Base-by-base conservation (phyloP, 1,284 basidiomycete species). In the Fomes fomentarius region DNA sequence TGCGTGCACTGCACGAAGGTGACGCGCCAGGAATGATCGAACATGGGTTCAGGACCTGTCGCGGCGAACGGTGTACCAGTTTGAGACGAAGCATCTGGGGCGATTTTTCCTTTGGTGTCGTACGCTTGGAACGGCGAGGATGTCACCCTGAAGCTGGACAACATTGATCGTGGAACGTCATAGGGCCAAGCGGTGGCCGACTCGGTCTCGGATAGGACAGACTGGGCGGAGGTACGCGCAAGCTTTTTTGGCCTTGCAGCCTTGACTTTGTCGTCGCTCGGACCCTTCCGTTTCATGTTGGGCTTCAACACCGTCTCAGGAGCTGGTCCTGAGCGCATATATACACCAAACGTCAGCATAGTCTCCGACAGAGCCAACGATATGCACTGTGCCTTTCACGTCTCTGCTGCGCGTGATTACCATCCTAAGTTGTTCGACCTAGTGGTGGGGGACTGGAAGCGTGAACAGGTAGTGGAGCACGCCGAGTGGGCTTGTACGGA, bases 101-200 rank as follows among this genome's bases (percentile, higher is more conserved):
- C 14, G 10, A 25, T 28, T 37, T 22, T 40, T 8, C 10, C 21
- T 12, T 19, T 4, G 6, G 22, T 31, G 8, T 45, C 33, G 26
- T 53, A 49, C 19, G 30, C 33, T 4, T 58, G 47, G 35, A 46
- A 46, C 7, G 51, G 22, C 12, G 48, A 41, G 8, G 37, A 10
- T 9, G 37, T 24, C 7, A 54, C 49, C 3, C 45, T 47, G 49
- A 61, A 61, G 42, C 25, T 50, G 39, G 47, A 56, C 4, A 61
- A 48, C 59, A 61, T 61, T 5, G 56, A 56, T 10, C 53, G 50
- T 8, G 59, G 59, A 15, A 61, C 51, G 9, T 56, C 56, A 1
- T 44, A 21, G 10, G 53, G 56, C 52, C 48, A 57, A 26, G 4
- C 34, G 2, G 35, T 31, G 3, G 39, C 26, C 1, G 33, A 9